Conservation (phyloP, 1,284 basidiomycete species). For the Ganoderma boninense region DNA sequence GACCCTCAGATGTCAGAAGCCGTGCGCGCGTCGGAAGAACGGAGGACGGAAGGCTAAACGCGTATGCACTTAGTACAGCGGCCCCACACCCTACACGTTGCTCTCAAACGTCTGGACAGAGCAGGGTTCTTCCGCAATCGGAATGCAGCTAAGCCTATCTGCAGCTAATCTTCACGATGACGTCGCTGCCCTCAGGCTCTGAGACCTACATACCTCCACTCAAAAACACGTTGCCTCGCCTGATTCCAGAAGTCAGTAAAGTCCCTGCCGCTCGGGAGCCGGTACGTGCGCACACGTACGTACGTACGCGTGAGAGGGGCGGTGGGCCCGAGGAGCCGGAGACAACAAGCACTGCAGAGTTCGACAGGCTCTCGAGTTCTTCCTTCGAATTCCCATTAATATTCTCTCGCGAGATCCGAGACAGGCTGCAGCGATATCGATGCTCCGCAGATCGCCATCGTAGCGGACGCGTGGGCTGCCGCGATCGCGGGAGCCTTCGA, state of each 20-base stretch:
- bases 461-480: neutral
- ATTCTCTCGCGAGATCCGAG: neutral
- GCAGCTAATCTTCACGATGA: neutral
- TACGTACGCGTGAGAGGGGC: neutral
- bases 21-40: neutral
- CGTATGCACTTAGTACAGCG: too few species aligned
- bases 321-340: neutral
- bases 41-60: neutral
- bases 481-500: neutral
- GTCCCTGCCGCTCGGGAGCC: neutral
- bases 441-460: neutral
- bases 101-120: neutral
- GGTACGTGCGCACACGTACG: neutral
- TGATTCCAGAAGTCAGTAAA: neutral
- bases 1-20: neutral
- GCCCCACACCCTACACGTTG: neutral
- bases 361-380: too few species aligned
- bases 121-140: neutral
- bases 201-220: too few species aligned
- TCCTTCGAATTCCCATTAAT: too few species aligned
- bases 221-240: neutral
- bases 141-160: neutral
- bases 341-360: neutral
- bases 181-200: neutral
- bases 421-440: neutral